Conservation (phyloP, 139 green algal genomes). For the Nannochloris sp. region DNA sequence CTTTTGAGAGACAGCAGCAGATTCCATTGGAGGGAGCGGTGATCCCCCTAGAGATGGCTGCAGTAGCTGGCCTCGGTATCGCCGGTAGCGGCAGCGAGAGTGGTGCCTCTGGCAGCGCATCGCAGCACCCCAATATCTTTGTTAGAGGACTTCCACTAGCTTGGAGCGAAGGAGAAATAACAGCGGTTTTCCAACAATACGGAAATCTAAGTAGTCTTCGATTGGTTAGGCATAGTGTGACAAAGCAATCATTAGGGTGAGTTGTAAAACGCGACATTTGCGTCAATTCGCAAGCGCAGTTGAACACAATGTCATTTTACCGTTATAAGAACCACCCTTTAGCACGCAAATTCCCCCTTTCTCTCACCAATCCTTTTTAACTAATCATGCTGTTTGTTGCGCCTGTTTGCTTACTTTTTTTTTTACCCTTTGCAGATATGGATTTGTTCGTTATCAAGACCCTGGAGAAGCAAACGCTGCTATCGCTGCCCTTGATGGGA, state of each 20-base stretch:
- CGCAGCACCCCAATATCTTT: slow-evolving; percentile 26
- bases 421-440: slow-evolving; percentile 23
- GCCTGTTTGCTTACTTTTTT: neutral
- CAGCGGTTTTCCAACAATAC: slow-evolving; percentile 22
- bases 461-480: slow-evolving; percentile 17
- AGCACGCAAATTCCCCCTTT: no score
- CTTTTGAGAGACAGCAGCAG: neutral
- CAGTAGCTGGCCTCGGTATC: neutral
- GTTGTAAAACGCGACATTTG: no score
- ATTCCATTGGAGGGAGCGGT: no score
- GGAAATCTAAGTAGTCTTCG: slow-evolving; percentile 17
- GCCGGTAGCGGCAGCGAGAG: neutral
- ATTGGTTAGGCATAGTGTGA: slow-evolving; percentile 26
- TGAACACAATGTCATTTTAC: no score
- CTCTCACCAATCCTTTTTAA: neutral
- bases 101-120: neutral
- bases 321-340: no score
- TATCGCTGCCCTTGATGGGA: slow-evolving; percentile 18
- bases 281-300: no score
- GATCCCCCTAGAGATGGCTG: neutral
- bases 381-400: neutral
- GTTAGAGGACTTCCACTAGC: slow-evolving; percentile 26
- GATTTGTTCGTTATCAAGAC: slow-evolving; percentile 26
- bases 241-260: slow-evolving; percentile 27
- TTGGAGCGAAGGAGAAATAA: slow-evolving; percentile 27